Evolutionary conservation across 208 protist species (phyloP).

Genomic region (Trypanosoma vivax): DNA sequence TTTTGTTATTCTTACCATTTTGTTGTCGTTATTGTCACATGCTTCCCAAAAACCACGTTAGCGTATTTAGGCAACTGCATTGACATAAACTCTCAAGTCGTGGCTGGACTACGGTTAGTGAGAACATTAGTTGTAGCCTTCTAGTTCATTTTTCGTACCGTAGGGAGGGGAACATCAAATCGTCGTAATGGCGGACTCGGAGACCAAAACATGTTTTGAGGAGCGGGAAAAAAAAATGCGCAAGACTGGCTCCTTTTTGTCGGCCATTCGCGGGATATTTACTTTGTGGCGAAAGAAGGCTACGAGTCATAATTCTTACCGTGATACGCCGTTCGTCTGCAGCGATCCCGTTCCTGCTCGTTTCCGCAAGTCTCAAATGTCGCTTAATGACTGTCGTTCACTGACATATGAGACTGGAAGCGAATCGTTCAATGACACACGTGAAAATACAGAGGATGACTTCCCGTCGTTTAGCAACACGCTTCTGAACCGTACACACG

Average conservation of each 20-base stretch:
- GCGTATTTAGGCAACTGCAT: background rate
- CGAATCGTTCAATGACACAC: too few relatives aligned
- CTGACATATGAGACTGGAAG: too few relatives aligned
- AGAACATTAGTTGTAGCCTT: too few relatives aligned
- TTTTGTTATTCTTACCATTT: conserved; percentile 9
- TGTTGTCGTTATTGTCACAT: background rate
- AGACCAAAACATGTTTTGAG: background rate
- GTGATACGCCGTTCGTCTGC: conserved; percentile 2
- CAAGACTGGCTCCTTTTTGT: conserved; percentile 5
- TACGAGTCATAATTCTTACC: background rate
- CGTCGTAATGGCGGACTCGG: background rate
- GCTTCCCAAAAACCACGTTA: background rate
- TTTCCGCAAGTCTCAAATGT: background rate
- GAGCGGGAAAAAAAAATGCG: background rate
- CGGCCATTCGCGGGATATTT: conserved; percentile 1
- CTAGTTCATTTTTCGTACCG: background rate
- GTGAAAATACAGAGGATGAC: too few relatives aligned
- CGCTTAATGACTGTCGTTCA: background rate
- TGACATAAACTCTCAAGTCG: too few relatives aligned
- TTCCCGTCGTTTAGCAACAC: too few relatives aligned
- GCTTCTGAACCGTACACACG: too few relatives aligned
- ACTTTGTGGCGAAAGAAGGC: background rate
- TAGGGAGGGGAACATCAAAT: background rate
- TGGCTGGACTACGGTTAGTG: too few relatives aligned
- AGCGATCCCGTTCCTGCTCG: conserved; percentile 12